Percentiles rank a stretch among this genome's conserved stretches.
phyloP scores from a whole-genome alignment of 2,329 filamentous ascomycete species.

The Tolypocladium guangdongense region DNA sequence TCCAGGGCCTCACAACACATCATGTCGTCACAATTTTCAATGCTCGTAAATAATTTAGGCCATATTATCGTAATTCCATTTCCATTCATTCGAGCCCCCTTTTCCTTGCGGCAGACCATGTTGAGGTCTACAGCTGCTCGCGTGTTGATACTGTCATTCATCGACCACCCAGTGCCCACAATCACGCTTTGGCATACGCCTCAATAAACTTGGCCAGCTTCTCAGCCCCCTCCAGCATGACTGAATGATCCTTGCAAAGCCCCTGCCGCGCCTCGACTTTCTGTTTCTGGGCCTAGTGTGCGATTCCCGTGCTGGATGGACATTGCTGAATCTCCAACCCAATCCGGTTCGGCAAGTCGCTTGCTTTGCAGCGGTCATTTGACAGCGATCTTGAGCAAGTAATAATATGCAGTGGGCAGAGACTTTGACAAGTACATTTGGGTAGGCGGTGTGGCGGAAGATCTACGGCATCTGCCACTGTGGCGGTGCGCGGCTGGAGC shows the following conservation, averaged over 20 bases:
- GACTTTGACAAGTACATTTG: not conserved
- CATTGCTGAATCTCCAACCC: not conserved
- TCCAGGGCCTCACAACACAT: not conserved
- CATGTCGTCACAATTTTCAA: not conserved
- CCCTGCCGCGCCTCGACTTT: not conserved
- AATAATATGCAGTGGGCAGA: not conserved
- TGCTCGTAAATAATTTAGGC: not conserved
- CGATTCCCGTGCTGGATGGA: not conserved
- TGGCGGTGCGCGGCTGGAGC: slow-evolving; percentile 2
- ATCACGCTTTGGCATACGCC: slow-evolving; percentile 33
- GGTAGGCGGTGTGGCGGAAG: slow-evolving; percentile 10
- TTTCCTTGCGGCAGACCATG: not conserved
- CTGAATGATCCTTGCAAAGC: not conserved
- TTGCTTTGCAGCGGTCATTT: not conserved
- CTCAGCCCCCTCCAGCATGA: slow-evolving; percentile 45
- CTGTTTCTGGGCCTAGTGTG: not conserved
- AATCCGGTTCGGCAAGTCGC: not conserved
- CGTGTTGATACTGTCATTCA: not conserved
- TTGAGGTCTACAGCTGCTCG: not conserved
- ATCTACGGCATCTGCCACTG: slow-evolving; percentile 3
- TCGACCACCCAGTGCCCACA: no score
- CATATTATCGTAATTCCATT: not conserved
- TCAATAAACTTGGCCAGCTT: slow-evolving; percentile 56
- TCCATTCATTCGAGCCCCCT: not conserved
- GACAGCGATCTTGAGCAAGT: not conserved